Evolutionary conservation across 148 eudicot species (phyloP), one percentile per base, ranked within the genome.

Genomic region (Rhododendron henanense): DNA sequence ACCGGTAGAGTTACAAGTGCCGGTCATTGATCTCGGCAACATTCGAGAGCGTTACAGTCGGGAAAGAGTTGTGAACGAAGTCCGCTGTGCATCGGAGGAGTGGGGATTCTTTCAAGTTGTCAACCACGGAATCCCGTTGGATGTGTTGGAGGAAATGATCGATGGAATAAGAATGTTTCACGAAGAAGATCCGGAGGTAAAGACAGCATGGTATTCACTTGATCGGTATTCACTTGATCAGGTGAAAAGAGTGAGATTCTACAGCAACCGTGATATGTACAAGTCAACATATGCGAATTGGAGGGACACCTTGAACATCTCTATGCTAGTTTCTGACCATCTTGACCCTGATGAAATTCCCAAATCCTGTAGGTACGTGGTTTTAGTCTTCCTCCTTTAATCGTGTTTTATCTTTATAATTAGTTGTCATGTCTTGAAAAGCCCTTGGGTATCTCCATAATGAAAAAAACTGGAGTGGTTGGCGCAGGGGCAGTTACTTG

Each of bases 201-300:
- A 89, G 90, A 86, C 88, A 44, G 7, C 35, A 21, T 85, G 41
- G 4, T 90, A 93, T 41, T 55, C 91, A 0, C 86, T 91, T 2
- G 93, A 90, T n/a, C 6, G 41, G 4, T 90, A 93, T 41, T 55
- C 91, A 0, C 86, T 91, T 2, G 93, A 90, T n/a, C 6, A 23
- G 1, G 28, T 25, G 1, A 87, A 33, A 15, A 84, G 41, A 28
- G 41, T 93, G 16, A 19, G 65, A 1, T 90, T 37, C 51, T 79
- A 78, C 5, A 85, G 88, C 25, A 93, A 93, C 57, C 83, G 44
- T 85, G 90, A 91, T 81, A 82, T 93, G 79, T 85, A 73, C 31
- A 3, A 11, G 5, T 80, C 90, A 0, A 31, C 57, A 3, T 47
- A 85, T 3, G 87, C 85, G 13, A 86, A 88, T 45, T 92, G 94